Base-by-base conservation (phyloP, 1,139 yeast species). In the Taphrina flavorubra region DNA sequence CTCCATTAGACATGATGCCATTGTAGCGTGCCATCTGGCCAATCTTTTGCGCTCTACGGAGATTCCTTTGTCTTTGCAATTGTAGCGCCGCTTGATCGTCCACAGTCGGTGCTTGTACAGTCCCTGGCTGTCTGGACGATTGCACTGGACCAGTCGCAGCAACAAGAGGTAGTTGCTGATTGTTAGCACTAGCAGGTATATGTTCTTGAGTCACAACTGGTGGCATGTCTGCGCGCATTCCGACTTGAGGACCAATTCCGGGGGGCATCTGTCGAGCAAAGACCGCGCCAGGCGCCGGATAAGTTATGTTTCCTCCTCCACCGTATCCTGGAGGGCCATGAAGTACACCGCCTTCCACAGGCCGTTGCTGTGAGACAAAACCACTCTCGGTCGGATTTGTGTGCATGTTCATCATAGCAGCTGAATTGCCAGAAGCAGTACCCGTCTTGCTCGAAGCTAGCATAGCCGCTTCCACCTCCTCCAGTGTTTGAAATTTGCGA, bases 1-100 rank as follows among this genome's bases (percentile, higher is more conserved):
- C 99, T 81, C 92, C 90, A 71, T 97, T 96, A 74, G 92, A 90
- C 99, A 94, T 94, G 73, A 94, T 86, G 71, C 97, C 97, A 37
- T 96, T 89, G 79, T 88, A 90, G 76, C 86, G 87, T 78, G 90
- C 84, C 74, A 91, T 90, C 73, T 89, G 85, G 46, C 63, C 68
- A 16, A 65, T 65, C 51, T 65, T 71, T 68, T 69, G 67, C 46
- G 59, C 67, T 39, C 70, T 76, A 20, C 74, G 78, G 44, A 70
- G 74, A 62, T 71, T 74, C 64, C 70, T 73, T 65, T 70, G 75
- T 58, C 65, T 72, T 44, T 69, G 75, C 16, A 40, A 42, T n/a
- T 44, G 51, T 4, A 56, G 18, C 31, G 61, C 57, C 25, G 37
- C 51, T 18, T 63, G 66, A 44, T 65, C 62, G 11, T 63, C 51